Base-by-base conservation (phyloP, 73 alveolate species). In the Symbiodinium natans region DNA sequence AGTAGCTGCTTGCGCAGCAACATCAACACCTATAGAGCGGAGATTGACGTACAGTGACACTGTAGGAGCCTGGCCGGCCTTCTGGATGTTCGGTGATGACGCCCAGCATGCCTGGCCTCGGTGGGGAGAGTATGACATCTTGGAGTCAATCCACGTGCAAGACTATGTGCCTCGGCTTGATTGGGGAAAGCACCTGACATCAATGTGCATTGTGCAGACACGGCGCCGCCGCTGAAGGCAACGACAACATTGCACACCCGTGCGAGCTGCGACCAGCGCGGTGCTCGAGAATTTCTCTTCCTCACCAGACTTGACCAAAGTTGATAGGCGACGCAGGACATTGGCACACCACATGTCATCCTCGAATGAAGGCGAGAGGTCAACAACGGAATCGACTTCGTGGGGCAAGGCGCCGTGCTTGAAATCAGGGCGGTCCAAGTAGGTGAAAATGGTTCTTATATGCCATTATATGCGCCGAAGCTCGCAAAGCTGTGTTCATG, bases 61-160 rank as follows among this genome's bases (percentile, higher is more conserved):
- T n/a, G n/a, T n/a, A n/a, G 80, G 97, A 15, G 97, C 97, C 29
- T 90, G 97, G 97, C 97, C 97, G 0, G 97, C 97, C 54, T 90
- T 90, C 56, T 90, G 97, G 97, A 90, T 90, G 97, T 90, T 90
- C 46, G 97, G 97, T 23, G 97, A 90, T 42, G 97, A 90, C 71
- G 97, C 97, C 13, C 97, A 90, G 31, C 97, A 90, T 41, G 25
- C 97, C 40, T 90, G 97, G 97, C 97, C 97, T 0, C 97, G 97
- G 3, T 90, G 97, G 97, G 97, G 97, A 19, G 97, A 90, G 52
- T 90, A 90, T 31, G 97, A 90, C 97, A 90, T 90, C 33, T 34
- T 90, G 48, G 97, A 90, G 80, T 90, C 97, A 27, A 90, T 90
- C 97, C 97, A 90, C 56, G 46, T 71, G 88, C 17, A n/a, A 29